These are phyloP conservation scores for Mucor velutinosus DNA, from an alignment of 371 early-diverging fungal species.

Conservation along the genomic window DNA sequence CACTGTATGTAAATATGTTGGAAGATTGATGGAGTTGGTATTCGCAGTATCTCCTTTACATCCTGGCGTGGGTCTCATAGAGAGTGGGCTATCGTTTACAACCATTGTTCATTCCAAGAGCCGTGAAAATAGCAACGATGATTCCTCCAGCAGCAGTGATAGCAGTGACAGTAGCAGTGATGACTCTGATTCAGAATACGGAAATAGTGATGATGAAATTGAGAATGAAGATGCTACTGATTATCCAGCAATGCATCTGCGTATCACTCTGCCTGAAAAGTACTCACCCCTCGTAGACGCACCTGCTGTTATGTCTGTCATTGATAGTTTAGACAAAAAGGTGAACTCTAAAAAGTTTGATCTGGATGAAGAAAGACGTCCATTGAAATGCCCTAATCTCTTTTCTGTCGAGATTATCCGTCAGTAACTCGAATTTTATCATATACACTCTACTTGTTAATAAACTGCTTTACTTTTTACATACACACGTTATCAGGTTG, in stretches of 20 bases:
- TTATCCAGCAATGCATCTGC: slow-evolving; percentile 26
- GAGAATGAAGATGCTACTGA: slow-evolving; percentile 4
- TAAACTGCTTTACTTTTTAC: background rate
- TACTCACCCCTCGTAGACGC: slow-evolving; percentile 25
- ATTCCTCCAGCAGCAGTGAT: background rate
- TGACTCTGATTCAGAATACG: slow-evolving; percentile 14
- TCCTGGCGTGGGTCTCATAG: slow-evolving; percentile 39
- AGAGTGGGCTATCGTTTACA: slow-evolving; percentile 34
- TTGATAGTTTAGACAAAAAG: slow-evolving; percentile 33
- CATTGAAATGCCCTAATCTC: slow-evolving; percentile 26
- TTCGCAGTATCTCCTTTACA: slow-evolving; percentile 46
- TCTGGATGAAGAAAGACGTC: slow-evolving; percentile 27
- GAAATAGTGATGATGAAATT: slow-evolving; percentile 1
- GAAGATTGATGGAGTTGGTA: slow-evolving; percentile 47
- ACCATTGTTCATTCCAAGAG: background rate
- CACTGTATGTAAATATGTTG: slow-evolving; percentile 46
- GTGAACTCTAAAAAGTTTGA: slow-evolving; percentile 31
- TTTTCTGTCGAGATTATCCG: slow-evolving; percentile 23
- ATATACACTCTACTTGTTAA: background rate
- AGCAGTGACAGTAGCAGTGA: slow-evolving; percentile 7
- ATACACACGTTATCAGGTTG: background rate
- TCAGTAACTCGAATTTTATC: background rate
- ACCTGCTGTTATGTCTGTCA: slow-evolving; percentile 34
- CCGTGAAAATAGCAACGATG: background rate
- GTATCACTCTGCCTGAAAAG: slow-evolving; percentile 14